Conservation (phyloP, 2,329 filamentous ascomycete genomes). For the Apiospora saccharicola region DNA sequence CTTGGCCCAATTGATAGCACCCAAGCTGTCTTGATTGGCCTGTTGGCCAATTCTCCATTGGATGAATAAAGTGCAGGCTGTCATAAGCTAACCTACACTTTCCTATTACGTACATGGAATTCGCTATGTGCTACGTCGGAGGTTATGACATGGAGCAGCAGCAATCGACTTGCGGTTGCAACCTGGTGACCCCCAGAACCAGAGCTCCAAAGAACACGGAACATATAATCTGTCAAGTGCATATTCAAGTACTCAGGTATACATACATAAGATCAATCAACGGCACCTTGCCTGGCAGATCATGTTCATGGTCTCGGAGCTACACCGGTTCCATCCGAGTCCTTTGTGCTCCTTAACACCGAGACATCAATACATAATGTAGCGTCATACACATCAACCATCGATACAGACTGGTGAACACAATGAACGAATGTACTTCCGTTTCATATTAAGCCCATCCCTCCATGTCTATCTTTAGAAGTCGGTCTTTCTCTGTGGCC, state of each 20-base stretch:
- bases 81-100: constrained; percentile 2
- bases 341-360: neutral
- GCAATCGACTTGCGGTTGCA: neutral
- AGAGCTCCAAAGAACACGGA: neutral
- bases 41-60: neutral
- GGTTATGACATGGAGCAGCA: neutral
- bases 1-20: constrained; percentile 1
- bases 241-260: neutral
- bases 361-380: neutral
- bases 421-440: neutral
- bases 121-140: neutral
- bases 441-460: neutral
- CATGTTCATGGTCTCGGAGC: neutral
- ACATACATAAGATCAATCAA: neutral
- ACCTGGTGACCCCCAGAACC: neutral
- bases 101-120: constrained; percentile 9
- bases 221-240: too few species aligned
- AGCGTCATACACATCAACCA: neutral
- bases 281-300: neutral
- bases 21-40: neutral
- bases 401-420: neutral
- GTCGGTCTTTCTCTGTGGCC: neutral
- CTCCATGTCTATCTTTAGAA: neutral
- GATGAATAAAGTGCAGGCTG: constrained; percentile 9
- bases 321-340: neutral